These are phyloP conservation scores for Termitomyces heimii DNA, from an alignment of 768 basidiomycete genomes.

Conservation along the genomic window DNA sequence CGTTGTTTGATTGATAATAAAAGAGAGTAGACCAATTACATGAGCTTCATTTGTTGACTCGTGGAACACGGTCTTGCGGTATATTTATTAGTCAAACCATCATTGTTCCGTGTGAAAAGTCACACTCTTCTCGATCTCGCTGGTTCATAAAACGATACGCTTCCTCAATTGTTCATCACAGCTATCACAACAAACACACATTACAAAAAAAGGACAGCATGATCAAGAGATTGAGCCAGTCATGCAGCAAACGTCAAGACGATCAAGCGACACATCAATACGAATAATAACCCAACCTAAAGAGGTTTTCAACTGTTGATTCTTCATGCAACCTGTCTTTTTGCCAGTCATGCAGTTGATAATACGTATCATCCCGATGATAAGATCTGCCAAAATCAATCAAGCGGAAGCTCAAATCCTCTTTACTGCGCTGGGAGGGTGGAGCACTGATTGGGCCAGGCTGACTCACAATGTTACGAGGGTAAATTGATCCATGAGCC, in stretches of 20 bases:
- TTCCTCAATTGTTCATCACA: neutral
- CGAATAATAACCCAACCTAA: constrained; percentile 3
- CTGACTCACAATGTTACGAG: constrained; percentile 33
- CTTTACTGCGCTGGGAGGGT: constrained; percentile 3
- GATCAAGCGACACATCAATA: neutral
- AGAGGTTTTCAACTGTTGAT: neutral
- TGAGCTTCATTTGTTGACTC: neutral
- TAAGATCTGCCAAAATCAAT: constrained; percentile 32
- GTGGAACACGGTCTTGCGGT: neutral
- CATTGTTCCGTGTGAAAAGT: neutral
- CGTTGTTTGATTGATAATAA: neutral
- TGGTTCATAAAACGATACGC: neutral
- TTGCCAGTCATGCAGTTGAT: neutral
- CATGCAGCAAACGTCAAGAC: neutral
- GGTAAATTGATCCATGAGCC: constrained; percentile 29
- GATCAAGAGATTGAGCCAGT: neutral
- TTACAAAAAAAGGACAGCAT: neutral
- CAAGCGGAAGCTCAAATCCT: constrained; percentile 28
- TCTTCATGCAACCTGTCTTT: neutral
- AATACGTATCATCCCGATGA: neutral
- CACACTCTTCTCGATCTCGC: neutral
- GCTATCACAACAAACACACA: neutral
- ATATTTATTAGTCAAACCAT: neutral
- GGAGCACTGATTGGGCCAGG: constrained; percentile 23
- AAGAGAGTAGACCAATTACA: neutral